Conservation (phyloP, 176 grass and related monocot species). For the Lolium multiflorum region DNA sequence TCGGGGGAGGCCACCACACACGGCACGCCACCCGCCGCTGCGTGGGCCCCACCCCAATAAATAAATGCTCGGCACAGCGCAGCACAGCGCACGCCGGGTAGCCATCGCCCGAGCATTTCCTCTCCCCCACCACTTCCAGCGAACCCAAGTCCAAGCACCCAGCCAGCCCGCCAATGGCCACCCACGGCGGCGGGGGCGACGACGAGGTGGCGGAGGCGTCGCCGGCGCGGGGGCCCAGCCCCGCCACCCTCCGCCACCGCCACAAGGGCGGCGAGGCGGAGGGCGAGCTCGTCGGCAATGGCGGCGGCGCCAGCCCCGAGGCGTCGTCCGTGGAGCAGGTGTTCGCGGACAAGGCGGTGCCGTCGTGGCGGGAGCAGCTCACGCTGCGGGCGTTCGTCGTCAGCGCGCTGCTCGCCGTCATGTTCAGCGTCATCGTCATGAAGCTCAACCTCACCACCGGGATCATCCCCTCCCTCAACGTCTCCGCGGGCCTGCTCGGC, state of each 20-base stretch:
- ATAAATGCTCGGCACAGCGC: slow-evolving; percentile 13
- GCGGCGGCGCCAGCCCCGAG: background rate
- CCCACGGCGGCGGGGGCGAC: background rate
- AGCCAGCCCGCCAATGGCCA: slow-evolving; percentile 18
- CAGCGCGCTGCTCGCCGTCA: slow-evolving; percentile 64
- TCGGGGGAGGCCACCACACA: background rate
- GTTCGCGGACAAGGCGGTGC: slow-evolving; percentile 68
- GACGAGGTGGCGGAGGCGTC: slow-evolving; percentile 49
- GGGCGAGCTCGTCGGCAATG: background rate
- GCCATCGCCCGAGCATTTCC: background rate
- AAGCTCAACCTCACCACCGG: slow-evolving; percentile 99
- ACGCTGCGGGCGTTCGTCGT: slow-evolving; percentile 78
- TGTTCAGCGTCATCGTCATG: slow-evolving; percentile 94
- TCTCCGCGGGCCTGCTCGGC: slow-evolving; percentile 83
- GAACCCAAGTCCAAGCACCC: background rate
- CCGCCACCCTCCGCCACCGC: slow-evolving; percentile 47
- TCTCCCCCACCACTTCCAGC: background rate
- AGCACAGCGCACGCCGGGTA: slow-evolving; percentile 32
- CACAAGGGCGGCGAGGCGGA: slow-evolving; percentile 34
- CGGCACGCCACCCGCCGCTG: background rate
- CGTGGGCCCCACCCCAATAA: slow-evolving; percentile 25
- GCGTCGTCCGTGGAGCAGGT: slow-evolving; percentile 59
- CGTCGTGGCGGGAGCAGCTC: slow-evolving; percentile 77
- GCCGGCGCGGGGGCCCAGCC: background rate
- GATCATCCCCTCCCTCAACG: slow-evolving; percentile 94